phyloP scores from a whole-genome alignment of 352 stramenopile genomes.

The Globisporangium apiculatum region DNA sequence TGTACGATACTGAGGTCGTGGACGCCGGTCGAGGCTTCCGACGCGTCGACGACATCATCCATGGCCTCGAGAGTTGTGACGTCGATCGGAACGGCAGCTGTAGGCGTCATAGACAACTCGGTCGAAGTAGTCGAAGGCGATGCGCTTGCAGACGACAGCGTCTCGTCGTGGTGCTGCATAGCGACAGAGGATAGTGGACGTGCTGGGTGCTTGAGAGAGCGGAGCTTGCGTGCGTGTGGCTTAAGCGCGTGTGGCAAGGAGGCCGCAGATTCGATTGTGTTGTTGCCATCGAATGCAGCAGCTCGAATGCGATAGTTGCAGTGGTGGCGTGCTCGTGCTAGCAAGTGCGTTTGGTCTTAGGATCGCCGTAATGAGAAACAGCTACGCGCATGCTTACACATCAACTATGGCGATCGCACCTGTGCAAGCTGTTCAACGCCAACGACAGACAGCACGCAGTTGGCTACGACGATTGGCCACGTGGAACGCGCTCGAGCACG shows the following conservation, averaged over 20 bases:
- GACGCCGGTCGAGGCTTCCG: constrained; percentile 1
- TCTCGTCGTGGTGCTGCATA: constrained; percentile 4
- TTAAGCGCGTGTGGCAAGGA: not conserved
- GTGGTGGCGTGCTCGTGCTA: not conserved
- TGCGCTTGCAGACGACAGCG: not conserved
- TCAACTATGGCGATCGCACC: too few species aligned
- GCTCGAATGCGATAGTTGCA: not conserved
- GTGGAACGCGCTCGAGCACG: constrained; percentile 1
- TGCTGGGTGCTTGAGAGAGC: not conserved
- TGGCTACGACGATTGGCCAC: not conserved
- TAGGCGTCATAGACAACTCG: not conserved
- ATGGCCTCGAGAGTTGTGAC: not conserved
- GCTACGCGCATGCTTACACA: too few species aligned
- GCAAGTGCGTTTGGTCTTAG: not conserved
- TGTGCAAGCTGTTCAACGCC: not conserved
- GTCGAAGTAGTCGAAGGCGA: not conserved
- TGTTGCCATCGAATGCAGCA: not conserved
- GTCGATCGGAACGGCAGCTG: not conserved
- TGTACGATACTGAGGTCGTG: constrained; percentile 1
- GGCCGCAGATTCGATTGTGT: constrained; percentile 3
- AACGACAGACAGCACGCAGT: not conserved
- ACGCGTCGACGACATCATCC: constrained; percentile 2
- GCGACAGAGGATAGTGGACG: not conserved
- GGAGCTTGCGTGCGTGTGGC: not conserved
- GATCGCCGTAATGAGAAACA: too few species aligned